Conservation (phyloP, 768 basidiomycete genomes). For the Psilocybe subaeruginosa region DNA sequence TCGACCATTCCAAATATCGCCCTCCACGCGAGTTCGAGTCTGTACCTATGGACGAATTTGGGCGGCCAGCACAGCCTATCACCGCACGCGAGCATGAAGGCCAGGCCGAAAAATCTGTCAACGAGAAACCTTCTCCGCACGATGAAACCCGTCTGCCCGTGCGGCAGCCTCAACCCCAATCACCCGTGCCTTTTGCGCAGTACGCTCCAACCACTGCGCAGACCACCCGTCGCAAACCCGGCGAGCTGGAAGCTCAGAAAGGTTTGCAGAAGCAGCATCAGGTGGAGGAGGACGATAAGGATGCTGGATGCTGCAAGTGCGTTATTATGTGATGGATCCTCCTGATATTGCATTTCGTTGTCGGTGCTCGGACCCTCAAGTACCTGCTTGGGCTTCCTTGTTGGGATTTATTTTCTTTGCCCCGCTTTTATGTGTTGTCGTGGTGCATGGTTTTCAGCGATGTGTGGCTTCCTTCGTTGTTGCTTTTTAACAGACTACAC, state of each 20-base stretch:
- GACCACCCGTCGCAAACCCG: background rate
- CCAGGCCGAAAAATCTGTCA: slow-evolving; percentile 24
- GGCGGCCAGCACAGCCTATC: slow-evolving; percentile 34
- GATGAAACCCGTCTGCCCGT: slow-evolving; percentile 32
- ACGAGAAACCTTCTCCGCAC: slow-evolving; percentile 23
- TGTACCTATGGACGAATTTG: slow-evolving; percentile 73
- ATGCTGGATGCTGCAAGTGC: slow-evolving; percentile 79
- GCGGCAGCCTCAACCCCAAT: slow-evolving; percentile 43
- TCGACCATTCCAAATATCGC: slow-evolving; percentile 72
- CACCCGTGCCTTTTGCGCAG: slow-evolving; percentile 67
- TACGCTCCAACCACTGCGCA: slow-evolving; percentile 41
- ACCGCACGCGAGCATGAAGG: slow-evolving; percentile 22
- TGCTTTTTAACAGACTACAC: background rate
- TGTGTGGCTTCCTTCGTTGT: too few species aligned
- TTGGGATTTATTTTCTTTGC: background rate
- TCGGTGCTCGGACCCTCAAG: background rate
- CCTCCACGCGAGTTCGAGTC: slow-evolving; percentile 44
- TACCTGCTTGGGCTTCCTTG: too few species aligned
- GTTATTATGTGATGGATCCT: slow-evolving; percentile 69
- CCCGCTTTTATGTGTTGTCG: background rate
- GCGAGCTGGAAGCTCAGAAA: slow-evolving; percentile 19
- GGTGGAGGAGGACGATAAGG: slow-evolving; percentile 50
- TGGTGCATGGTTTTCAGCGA: background rate
- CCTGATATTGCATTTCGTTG: background rate
- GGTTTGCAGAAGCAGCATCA: slow-evolving; percentile 32